Base-by-base conservation (phyloP, 163 green algal species). In the Scenedesmus sp. region DNA sequence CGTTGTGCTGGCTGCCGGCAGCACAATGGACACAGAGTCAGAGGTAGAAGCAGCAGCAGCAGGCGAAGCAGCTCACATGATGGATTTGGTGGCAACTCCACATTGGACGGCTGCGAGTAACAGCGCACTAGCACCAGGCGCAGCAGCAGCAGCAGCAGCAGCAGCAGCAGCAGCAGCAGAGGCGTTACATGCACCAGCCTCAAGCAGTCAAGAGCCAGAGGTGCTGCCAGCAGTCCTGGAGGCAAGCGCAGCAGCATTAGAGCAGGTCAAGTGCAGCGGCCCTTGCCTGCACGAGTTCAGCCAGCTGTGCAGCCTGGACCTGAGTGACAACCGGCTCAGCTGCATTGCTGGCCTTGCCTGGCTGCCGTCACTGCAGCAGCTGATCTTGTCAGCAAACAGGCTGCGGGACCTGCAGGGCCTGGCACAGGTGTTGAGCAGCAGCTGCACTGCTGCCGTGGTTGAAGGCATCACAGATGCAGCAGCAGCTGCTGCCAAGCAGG, bases 311-410 rank as follows among this genome's bases (percentile, higher is more conserved):
- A 30, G n/a, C 15, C n/a, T 90, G 33, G 65, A 90, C 43, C 35
- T 90, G 12, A 90, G 85, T 53, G 85, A 90, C 85, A 90, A 90
- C 72, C n/a, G 35, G 44, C 72, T 90, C 30, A 72, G 35, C 72
- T 90, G 85, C 46, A 56, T 90, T n/a, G 72, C 70, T 78, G 85
- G 70, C 35, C 85, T 90, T 15, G 70, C 85, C 9, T 72, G 42
- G 85, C 85, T 90, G 51, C 85, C 85, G 12, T 49, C 46, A 12
- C 72, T 90, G 70, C 26, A 68, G 72, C 85, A 90, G 85, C 43
- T 90, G 53, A 37, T 43, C 26, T 26, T 84, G n/a, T 59, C 85
- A 53, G 85, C 85, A 30, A 90, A 90, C 72, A 51, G 70, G 51
- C 72, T 90, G n/a, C 24, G 70, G 30, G n/a, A 7, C 26, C 73